phyloP scores from a whole-genome alignment of 108 stramenopile species.

The Nitzschia palea region DNA sequence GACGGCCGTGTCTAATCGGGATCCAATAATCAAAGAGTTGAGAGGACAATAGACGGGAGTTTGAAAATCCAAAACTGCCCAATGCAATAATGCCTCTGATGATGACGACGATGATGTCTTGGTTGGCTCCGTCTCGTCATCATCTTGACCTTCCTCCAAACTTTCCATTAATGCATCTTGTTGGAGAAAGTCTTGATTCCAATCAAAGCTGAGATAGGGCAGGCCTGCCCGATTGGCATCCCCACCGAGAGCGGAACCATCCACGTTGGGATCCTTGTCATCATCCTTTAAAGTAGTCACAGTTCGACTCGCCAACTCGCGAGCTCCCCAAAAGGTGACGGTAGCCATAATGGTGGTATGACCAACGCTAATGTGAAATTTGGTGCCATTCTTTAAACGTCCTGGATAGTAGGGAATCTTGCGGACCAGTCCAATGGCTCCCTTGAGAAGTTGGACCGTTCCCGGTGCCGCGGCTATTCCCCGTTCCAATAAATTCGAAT shows the following conservation, averaged over 20 bases:
- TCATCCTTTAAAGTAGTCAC: conserved; percentile 5
- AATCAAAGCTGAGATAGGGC: conserved; percentile 74
- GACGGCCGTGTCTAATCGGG: conserved; percentile 81
- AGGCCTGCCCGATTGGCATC: conserved; percentile 77
- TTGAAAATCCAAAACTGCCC: conserved; percentile 91
- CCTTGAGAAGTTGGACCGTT: conserved; percentile 67
- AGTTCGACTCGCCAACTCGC: conserved; percentile 51
- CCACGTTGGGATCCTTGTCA: conserved; percentile 13
- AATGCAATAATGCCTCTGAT: conserved; percentile 70
- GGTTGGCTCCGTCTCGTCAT: not conserved
- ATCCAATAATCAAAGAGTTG: conserved; percentile 89
- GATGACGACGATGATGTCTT: not conserved
- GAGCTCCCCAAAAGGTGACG: conserved; percentile 96
- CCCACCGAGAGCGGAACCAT: conserved; percentile 71
- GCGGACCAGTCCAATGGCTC: conserved; percentile 87
- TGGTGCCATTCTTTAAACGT: conserved; percentile 52
- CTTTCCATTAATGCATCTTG: conserved; percentile 75
- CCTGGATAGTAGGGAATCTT: conserved; percentile 84
- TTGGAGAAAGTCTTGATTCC: conserved; percentile 78
- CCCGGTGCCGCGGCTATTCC: conserved; percentile 89
- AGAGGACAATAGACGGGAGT: conserved; percentile 88
- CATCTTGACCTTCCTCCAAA: conserved; percentile 30
- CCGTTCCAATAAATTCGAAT: conserved; percentile 91
- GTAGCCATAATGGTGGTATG: conserved; percentile 96
- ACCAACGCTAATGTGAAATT: conserved; percentile 94